Percentiles rank a stretch among this genome's conserved stretches.
phyloP scores from a whole-genome alignment of 2,329 filamentous ascomycete genomes.

The Lachnellula cervina region DNA sequence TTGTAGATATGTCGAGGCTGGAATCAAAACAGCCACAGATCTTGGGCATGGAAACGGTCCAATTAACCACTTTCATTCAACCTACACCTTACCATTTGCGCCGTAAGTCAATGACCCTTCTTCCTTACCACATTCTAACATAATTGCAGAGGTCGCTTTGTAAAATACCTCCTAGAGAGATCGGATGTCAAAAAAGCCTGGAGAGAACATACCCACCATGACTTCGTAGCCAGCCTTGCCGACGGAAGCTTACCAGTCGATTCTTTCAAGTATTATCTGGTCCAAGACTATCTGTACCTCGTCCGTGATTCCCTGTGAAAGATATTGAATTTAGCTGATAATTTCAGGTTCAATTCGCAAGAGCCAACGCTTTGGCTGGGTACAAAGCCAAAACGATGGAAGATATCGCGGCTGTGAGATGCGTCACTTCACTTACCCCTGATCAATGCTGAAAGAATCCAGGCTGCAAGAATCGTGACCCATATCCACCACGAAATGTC shows the following conservation, averaged over 20 bases:
- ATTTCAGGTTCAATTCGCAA: constrained; percentile 71
- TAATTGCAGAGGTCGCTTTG: constrained; percentile 60
- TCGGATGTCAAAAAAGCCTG: constrained; percentile 70
- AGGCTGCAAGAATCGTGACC: constrained; percentile 65
- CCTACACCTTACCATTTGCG: constrained; percentile 61
- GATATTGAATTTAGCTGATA: constrained; percentile 1
- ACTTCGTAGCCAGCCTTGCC: constrained; percentile 74
- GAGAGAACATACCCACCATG: constrained; percentile 72
- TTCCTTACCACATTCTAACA: neutral
- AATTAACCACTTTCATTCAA: constrained; percentile 74
- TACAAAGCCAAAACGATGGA: constrained; percentile 76
- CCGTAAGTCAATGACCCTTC: constrained; percentile 35
- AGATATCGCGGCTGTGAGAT: constrained; percentile 63
- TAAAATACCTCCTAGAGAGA: constrained; percentile 76
- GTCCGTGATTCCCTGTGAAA: constrained; percentile 41
- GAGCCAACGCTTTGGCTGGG: constrained; percentile 77
- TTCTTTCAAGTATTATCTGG: constrained; percentile 81
- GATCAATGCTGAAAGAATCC: constrained; percentile 1
- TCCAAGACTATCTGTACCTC: constrained; percentile 89
- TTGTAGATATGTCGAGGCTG: constrained; percentile 66
- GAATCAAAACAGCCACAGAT: constrained; percentile 46
- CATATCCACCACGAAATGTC: constrained; percentile 77
- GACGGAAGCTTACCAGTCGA: constrained; percentile 68
- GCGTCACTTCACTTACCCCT: neutral
- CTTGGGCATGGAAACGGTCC: constrained; percentile 64